phyloP scores from a whole-genome alignment of 805 yeast species.

The Zygoascus biomembranicola region DNA sequence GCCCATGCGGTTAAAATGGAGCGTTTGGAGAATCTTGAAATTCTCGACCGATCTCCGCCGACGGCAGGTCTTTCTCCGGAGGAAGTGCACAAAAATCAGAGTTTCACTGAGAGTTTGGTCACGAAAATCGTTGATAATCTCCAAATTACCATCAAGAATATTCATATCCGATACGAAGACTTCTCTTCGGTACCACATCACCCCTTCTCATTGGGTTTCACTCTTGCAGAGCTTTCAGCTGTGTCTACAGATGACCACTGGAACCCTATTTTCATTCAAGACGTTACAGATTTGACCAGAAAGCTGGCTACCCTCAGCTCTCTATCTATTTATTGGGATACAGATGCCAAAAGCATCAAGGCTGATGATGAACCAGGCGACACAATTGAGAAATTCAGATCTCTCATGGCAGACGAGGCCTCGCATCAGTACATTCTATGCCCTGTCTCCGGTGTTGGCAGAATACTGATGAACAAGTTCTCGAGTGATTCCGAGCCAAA shows the following conservation, averaged over 20 bases:
- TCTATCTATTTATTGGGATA: slow-evolving; percentile 77
- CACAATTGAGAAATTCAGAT: neutral
- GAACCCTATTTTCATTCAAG: slow-evolving; percentile 77
- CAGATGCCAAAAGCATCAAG: slow-evolving; percentile 46
- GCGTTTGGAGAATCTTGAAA: slow-evolving; percentile 56
- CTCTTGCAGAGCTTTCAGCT: slow-evolving; percentile 81
- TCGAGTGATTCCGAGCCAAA: slow-evolving; percentile 48
- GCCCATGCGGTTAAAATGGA: slow-evolving; percentile 60
- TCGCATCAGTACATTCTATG: slow-evolving; percentile 42
- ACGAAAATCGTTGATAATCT: slow-evolving; percentile 89
- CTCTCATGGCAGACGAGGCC: slow-evolving; percentile 2
- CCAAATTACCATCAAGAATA: slow-evolving; percentile 83
- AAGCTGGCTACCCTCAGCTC: slow-evolving; percentile 70
- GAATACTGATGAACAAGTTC: slow-evolving; percentile 64
- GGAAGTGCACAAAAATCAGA: slow-evolving; percentile 48
- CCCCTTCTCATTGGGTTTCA: slow-evolving; percentile 78
- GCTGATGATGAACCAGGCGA: slow-evolving; percentile 22
- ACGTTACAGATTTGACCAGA: slow-evolving; percentile 56
- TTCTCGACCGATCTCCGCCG: slow-evolving; percentile 38
- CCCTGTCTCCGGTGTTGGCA: slow-evolving; percentile 88
- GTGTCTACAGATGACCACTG: slow-evolving; percentile 80
- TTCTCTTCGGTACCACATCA: slow-evolving; percentile 48
- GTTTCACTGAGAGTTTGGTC: slow-evolving; percentile 77
- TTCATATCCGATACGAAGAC: slow-evolving; percentile 91
- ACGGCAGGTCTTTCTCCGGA: slow-evolving; percentile 23